Evolutionary conservation across 2,329 filamentous ascomycete species (phyloP).

Genomic region (Fusarium nematophilum): DNA sequence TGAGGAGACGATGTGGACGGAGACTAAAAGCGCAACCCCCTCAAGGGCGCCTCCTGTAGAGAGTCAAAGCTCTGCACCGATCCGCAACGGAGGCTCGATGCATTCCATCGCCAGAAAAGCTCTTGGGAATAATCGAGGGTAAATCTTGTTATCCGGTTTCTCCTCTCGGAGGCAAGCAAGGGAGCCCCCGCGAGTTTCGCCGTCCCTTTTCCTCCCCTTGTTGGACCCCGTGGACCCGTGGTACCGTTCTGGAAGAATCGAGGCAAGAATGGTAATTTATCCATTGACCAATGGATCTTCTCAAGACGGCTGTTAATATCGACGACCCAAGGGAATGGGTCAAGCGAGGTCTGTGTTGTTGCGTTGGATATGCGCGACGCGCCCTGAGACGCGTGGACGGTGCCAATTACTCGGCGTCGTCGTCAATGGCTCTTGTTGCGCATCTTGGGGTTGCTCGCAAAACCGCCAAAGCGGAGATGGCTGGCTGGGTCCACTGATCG

Average conservation of each 20-base stretch:
- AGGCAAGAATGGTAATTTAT: slow-evolving; percentile 39
- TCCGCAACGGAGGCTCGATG: slow-evolving; percentile 24
- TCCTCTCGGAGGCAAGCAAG: slow-evolving; percentile 19
- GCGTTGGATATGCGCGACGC: slow-evolving; percentile 22
- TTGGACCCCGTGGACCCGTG: slow-evolving; percentile 31
- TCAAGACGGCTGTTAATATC: slow-evolving; percentile 20
- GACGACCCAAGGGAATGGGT: slow-evolving; percentile 21
- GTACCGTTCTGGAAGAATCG: slow-evolving; percentile 37
- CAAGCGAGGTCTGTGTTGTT: slow-evolving; percentile 9
- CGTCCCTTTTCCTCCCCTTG: slow-evolving; percentile 21
- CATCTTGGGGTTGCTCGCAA: slow-evolving; percentile 8
- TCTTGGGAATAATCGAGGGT: slow-evolving; percentile 14
- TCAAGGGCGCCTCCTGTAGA: slow-evolving; percentile 35
- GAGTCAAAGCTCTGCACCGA: slow-evolving; percentile 32
- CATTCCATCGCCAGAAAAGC: slow-evolving; percentile 32
- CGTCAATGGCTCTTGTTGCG: slow-evolving; percentile 24
- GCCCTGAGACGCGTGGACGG: slow-evolving; percentile 28
- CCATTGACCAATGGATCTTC: slow-evolving; percentile 34
- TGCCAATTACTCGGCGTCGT: slow-evolving; percentile 12
- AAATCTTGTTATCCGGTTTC: slow-evolving; percentile 26
- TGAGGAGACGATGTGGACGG: slow-evolving; percentile 4
- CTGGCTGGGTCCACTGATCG: slow-evolving; percentile 36
- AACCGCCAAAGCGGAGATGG: slow-evolving; percentile 13
- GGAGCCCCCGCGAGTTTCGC: slow-evolving; percentile 13
- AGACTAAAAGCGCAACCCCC: too few relatives aligned